Percentiles rank a stretch among this genome's conserved stretches.
Evolutionary conservation across 495 filamentous ascomycete species (phyloP).

Genomic region (Neurospora sp.): DNA sequence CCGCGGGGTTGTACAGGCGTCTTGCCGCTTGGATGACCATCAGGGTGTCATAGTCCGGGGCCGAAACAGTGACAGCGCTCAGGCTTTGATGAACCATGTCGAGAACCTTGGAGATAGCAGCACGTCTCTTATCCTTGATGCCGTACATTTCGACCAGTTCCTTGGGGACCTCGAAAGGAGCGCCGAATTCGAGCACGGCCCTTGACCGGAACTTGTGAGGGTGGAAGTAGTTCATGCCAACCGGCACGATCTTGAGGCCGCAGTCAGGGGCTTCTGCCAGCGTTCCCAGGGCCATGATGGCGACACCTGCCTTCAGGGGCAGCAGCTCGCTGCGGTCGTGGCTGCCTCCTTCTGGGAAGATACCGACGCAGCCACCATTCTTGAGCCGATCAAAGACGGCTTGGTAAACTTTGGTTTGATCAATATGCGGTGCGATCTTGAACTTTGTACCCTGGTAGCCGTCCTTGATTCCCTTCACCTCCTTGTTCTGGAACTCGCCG

Average conservation of each 20-base stretch:
- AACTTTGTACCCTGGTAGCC: conserved; percentile 71
- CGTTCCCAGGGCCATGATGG: conserved; percentile 93
- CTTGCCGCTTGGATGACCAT: conserved; percentile 97
- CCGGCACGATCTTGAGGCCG: conserved; percentile 97
- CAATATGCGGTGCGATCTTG: conserved; percentile 85
- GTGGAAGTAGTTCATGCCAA: conserved; percentile 99
- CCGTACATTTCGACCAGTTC: conserved; percentile 82
- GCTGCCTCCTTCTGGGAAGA: conserved; percentile 96
- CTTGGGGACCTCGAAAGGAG: conserved; percentile 67
- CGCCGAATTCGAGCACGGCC: conserved; percentile 93
- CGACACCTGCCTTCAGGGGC: conserved; percentile 94
- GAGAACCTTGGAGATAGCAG: conserved; percentile 71
- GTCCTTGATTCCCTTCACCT: conserved; percentile 41
- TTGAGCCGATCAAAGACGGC: conserved; percentile 78
- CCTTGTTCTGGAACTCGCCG: conserved; percentile 36
- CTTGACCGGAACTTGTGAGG: conserved; percentile 96
- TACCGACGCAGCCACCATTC: conserved; percentile 81
- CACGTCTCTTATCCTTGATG: conserved; percentile 59
- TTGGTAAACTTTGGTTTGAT: conserved; percentile 88
- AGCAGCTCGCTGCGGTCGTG: conserved; percentile 91
- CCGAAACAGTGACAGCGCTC: conserved; percentile 81
- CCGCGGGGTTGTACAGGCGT: conserved; percentile 84
- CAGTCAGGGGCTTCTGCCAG: conserved; percentile 81
- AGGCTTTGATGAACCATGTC: conserved; percentile 80
- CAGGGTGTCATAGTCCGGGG: conserved; percentile 91